Base-by-base conservation (phyloP, 805 yeast species). In the Nakazawaea wickerhamii region DNA sequence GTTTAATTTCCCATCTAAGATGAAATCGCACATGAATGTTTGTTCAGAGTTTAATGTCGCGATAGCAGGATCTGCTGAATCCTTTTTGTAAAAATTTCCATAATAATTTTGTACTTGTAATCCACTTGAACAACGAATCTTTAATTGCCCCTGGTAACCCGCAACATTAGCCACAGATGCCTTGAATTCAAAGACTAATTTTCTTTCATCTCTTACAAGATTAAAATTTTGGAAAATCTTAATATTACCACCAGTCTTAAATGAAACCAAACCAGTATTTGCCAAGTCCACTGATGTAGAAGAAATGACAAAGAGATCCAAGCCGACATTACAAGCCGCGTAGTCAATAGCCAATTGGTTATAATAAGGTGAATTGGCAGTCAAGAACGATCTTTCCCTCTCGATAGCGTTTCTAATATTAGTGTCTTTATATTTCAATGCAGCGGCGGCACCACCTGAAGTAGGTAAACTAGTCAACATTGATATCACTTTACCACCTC, bases 101-200 rank as follows among this genome's bases (percentile, higher is more conserved):
- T 82, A 84, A 57, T 89, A 86, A 43, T 77, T 77, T 13, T 75
- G 63, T 7, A 91, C 87, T 55, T 86, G 95, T 40, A 93, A 65
- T 0, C 98, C 98, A 49, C 75, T 79, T 1, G 97, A 88, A 52
- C 90, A 83, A 50, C 99, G 83, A 20, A 89, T 75, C 55, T 89
- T 89, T 49, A 91, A 62, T 50, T 83, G 83, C 4, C 85, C 90
- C 58, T 86, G 93, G 53, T 84, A 84, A 4, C 95, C 98, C 4
- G 62, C 60, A 2, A 75, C 64, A 20, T 70, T 69, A 2, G 63
- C 54, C 13, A 84, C 70, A 5, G 79, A 66, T 27, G 67, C 63
- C n/a, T 69, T 65, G 48, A 84, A 67, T 20, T 84, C 84, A 34
- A 79, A 73, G 8, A 78, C 73, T 40, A 87, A 68, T 10, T 75